Percentiles rank a stretch among this genome's conserved stretches.
These are phyloP conservation scores for Dendrobium nobile DNA, from an alignment of 106 monocot genomes.

Conservation along the genomic window DNA sequence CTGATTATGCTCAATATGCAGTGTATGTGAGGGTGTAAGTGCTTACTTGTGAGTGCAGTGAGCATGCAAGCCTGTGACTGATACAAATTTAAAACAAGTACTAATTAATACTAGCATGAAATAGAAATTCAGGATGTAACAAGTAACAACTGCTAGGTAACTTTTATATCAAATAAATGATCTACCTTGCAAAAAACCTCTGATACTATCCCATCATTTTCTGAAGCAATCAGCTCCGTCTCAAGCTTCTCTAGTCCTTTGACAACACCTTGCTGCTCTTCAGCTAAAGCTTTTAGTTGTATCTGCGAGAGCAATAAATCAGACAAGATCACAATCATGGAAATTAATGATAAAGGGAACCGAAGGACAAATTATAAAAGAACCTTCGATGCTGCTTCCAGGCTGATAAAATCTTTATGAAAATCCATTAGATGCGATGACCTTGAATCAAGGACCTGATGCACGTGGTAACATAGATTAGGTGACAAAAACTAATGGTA, in stretches of 20 bases:
- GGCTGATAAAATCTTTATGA: slow-evolving; percentile 58
- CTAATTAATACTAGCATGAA: neutral
- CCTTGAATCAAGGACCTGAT: slow-evolving; percentile 72
- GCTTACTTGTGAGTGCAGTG: too few relatives aligned
- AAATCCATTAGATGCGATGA: slow-evolving; percentile 71
- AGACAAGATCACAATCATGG: slow-evolving; percentile 2
- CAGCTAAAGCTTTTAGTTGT: slow-evolving; percentile 64
- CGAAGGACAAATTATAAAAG: neutral
- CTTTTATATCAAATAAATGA: neutral
- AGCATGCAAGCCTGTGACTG: too few relatives aligned
- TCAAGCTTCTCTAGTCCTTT: slow-evolving; percentile 84
- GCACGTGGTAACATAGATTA: neutral
- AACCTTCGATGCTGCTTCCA: slow-evolving; percentile 92
- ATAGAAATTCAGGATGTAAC: neutral
- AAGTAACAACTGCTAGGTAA: neutral
- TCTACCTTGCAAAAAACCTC: slow-evolving; percentile 72
- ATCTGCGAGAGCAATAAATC: slow-evolving; percentile 26
- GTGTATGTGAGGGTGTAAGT: too few relatives aligned
- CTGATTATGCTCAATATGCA: too few relatives aligned
- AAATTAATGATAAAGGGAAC: neutral
- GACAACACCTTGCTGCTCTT: slow-evolving; percentile 75
- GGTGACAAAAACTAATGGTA: too few relatives aligned
- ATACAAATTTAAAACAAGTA: neutral
- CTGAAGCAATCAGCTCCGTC: slow-evolving; percentile 60
- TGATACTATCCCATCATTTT: slow-evolving; percentile 82